Percentiles rank a stretch among this genome's conserved stretches.
Conservation (phyloP, 345 rosid species). For the Rubroshorea leprosula region DNA sequence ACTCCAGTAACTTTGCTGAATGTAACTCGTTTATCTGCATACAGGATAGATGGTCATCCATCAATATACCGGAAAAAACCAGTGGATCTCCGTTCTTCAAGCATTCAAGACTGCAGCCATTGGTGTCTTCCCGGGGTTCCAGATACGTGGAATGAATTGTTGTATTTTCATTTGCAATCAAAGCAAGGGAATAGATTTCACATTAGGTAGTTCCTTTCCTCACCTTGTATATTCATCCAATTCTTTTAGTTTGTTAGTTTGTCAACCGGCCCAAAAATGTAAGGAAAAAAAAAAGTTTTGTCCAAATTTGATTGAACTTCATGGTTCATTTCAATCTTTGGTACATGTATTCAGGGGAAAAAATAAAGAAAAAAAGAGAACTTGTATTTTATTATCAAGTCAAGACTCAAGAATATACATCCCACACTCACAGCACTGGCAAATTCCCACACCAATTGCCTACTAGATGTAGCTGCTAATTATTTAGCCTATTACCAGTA, state of each 20-base stretch:
- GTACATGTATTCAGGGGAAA: too few relatives aligned
- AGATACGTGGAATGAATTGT: constrained; percentile 78
- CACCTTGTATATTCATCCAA: constrained; percentile 15
- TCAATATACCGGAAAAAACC: constrained; percentile 53
- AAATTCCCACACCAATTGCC: constrained; percentile 6
- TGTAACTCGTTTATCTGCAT: constrained; percentile 53
- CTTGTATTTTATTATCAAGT: neutral
- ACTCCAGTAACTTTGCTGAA: constrained; percentile 63
- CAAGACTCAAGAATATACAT: neutral
- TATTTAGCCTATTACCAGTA: constrained; percentile 10
- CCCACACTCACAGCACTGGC: neutral
- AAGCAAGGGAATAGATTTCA: constrained; percentile 14
- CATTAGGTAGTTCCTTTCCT: neutral
- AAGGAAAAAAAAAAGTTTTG: neutral
- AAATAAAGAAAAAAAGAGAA: too few relatives aligned
- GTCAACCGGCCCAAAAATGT: constrained; percentile 9
- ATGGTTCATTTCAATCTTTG: too few relatives aligned
- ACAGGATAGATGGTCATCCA: constrained; percentile 76
- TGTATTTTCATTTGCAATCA: constrained; percentile 52
- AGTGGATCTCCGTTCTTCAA: constrained; percentile 26
- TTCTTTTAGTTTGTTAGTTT: constrained; percentile 14
- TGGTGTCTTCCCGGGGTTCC: constrained; percentile 98
- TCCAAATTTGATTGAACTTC: too few relatives aligned
- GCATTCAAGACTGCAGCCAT: constrained; percentile 85
- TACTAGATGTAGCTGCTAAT: neutral